Evolutionary conservation across 768 basidiomycete species (phyloP), one percentile per base, ranked within the genome.

Genomic region (Galerina sulciceps): DNA sequence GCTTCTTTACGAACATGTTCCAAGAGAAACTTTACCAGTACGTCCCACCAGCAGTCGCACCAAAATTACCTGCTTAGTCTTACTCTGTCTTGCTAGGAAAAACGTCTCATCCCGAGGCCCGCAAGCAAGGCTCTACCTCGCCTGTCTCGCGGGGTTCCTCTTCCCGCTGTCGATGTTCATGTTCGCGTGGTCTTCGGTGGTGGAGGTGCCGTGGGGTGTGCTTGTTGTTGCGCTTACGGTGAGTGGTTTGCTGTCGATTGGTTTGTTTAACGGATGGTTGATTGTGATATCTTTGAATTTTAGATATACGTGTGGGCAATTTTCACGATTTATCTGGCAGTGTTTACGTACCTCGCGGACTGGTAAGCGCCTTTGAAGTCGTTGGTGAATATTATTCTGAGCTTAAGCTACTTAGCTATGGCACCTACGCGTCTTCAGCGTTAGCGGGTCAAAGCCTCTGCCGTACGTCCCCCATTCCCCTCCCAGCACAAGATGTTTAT

Each of bases 111-210:
- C 58, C 41, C 66, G 68, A 46, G 72, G 71, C 13, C 69, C 72
- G 2, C 86, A 88, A 69, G 86, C 87, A 2, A 78, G 86, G 17
- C 69, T 88, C 34, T 84, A 79, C 58, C 65, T 76, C 15, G 77
- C 84, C 13, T 83, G 82, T 53, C 65, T 73, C 6, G 83, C 83
- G 0, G 79, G 76, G 0, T 42, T 84, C 43, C 58, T 81, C 13
- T 79, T 85, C 47, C 85, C 86, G 0, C 62, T 67, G 1, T 81
- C 80, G n/a, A 85, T 87, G 77, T 82, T 89, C 72, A 81, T 89
- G 52, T 90, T 85, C 60, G 87, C 86, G 0, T 90, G 87, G 85
- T 85, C 84, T 3, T 79, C 84, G 8, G 80, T 71, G 58, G 60
- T 78, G 1, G 57, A 60, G n/a, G 76, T 88, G 2, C 78, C 76